A percentile compares a stretch with the other conserved stretches of the same genome.
phyloP scores from a whole-genome alignment of 1,139 yeast species.

The Yamadazyma friedrichii region DNA sequence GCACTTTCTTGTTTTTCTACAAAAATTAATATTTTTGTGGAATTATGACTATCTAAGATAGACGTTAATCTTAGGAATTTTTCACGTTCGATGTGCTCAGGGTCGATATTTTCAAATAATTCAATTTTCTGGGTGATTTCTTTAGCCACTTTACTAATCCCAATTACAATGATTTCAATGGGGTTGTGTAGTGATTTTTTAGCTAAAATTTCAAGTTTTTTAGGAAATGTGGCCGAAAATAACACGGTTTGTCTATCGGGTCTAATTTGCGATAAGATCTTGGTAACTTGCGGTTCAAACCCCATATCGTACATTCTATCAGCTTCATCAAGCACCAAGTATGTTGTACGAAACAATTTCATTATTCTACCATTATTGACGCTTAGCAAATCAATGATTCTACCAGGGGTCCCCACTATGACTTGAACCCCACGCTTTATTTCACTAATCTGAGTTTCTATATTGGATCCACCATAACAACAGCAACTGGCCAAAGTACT shows the following conservation, averaged over 20 bases:
- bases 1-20: slow-evolving; percentile 86
- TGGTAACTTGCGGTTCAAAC: slow-evolving; percentile 92
- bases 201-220: slow-evolving; percentile 75
- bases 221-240: slow-evolving; percentile 93
- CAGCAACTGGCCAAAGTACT: slow-evolving; percentile 54
- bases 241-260: slow-evolving; percentile 91
- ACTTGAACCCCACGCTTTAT: slow-evolving; percentile 78
- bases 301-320: slow-evolving; percentile 98
- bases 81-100: slow-evolving; percentile 19
- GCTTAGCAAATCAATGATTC: slow-evolving; percentile 85
- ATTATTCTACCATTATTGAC: slow-evolving; percentile 82
- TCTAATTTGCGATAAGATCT: slow-evolving; percentile 72
- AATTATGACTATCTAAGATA: slow-evolving; percentile 46
- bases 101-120: slow-evolving; percentile 46
- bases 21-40: slow-evolving; percentile 64
- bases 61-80: slow-evolving; percentile 58
- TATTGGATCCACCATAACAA: slow-evolving; percentile 93
- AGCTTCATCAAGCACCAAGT: slow-evolving; percentile 90
- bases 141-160: slow-evolving; percentile 78
- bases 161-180: slow-evolving; percentile 77
- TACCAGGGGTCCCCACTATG: slow-evolving; percentile 92
- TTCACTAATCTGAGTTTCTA: slow-evolving; percentile 79
- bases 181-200: slow-evolving; percentile 60
- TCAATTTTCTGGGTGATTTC: slow-evolving; percentile 75
- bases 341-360: slow-evolving; percentile 67